phyloP scores from a whole-genome alignment of 192 early-diverging fungal species.

The Backusella circina region DNA sequence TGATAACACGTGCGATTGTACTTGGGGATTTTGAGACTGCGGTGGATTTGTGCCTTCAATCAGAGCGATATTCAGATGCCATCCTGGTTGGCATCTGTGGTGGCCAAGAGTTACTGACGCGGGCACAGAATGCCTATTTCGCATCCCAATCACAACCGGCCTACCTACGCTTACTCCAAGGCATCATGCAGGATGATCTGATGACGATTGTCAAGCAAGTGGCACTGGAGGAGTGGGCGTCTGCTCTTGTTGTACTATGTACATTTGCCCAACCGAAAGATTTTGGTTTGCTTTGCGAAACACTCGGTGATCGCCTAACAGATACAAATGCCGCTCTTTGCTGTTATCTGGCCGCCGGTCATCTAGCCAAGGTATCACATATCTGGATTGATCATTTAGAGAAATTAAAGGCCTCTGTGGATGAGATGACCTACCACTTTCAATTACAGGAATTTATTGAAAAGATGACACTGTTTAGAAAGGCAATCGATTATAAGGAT shows the following conservation, averaged over 20 bases:
- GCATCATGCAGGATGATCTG: constrained; percentile 76
- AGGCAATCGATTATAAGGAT: constrained; percentile 89
- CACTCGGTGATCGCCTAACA: constrained; percentile 60
- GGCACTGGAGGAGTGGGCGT: constrained; percentile 83
- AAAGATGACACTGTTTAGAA: constrained; percentile 88
- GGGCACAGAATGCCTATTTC: constrained; percentile 68
- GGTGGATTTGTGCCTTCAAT: constrained; percentile 78
- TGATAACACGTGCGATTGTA: constrained; percentile 82
- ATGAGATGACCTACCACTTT: not conserved
- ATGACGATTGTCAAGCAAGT: constrained; percentile 76
- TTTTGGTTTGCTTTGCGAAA: constrained; percentile 62
- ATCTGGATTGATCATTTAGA: constrained; percentile 76
- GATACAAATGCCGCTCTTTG: constrained; percentile 55
- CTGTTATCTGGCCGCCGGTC: constrained; percentile 78
- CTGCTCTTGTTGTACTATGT: constrained; percentile 88
- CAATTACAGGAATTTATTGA: constrained; percentile 78
- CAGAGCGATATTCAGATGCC: constrained; percentile 64
- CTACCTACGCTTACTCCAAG: constrained; percentile 81
- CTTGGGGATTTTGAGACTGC: constrained; percentile 90
- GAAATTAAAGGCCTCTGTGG: not conserved
- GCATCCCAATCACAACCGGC: constrained; percentile 55
- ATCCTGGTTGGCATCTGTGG: constrained; percentile 79
- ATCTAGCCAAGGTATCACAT: constrained; percentile 72
- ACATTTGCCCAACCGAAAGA: constrained; percentile 88
- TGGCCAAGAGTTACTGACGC: constrained; percentile 38